phyloP scores from a whole-genome alignment of 1,284 basidiomycete species.

The Puccinia sorghi region DNA sequence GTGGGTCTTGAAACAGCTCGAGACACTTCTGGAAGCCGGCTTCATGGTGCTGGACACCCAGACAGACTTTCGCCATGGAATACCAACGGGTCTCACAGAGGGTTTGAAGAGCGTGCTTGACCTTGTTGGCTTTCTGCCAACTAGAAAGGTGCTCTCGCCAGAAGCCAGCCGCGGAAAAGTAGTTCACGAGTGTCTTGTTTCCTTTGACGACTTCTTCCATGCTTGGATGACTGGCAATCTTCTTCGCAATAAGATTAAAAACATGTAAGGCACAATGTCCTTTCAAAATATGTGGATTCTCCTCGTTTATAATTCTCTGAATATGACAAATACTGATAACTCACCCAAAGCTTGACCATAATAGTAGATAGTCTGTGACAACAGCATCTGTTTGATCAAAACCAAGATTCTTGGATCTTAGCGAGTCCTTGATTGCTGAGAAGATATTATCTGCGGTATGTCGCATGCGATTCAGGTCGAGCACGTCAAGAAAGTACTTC shows the following conservation, averaged over 20 bases:
- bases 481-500: conserved; percentile 14
- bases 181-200: neutral
- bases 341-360: conserved; percentile 27
- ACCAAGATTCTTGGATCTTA: neutral
- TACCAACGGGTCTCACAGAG: conserved; percentile 13
- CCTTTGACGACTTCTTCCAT: neutral
- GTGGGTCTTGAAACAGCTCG: neutral
- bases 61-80: conserved; percentile 9
- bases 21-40: conserved; percentile 13
- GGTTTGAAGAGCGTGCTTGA: conserved; percentile 1
- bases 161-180: neutral
- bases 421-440: neutral
- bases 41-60: conserved; percentile 9
- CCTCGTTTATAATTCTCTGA: conserved; percentile 9
- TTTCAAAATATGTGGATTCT: conserved; percentile 17
- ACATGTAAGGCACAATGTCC: conserved; percentile 20
- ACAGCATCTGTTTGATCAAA: neutral
- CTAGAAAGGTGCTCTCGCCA: conserved; percentile 8
- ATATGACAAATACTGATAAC: neutral
- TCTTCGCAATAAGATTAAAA: conserved; percentile 17
- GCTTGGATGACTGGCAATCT: neutral
- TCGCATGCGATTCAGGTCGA: neutral
- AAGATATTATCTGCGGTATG: conserved; percentile 7
- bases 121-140: conserved; percentile 19
- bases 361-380: conserved; percentile 9